Evolutionary conservation across 179 eudicot genomes (phyloP).

Genomic region (Corrigiola litoralis): DNA sequence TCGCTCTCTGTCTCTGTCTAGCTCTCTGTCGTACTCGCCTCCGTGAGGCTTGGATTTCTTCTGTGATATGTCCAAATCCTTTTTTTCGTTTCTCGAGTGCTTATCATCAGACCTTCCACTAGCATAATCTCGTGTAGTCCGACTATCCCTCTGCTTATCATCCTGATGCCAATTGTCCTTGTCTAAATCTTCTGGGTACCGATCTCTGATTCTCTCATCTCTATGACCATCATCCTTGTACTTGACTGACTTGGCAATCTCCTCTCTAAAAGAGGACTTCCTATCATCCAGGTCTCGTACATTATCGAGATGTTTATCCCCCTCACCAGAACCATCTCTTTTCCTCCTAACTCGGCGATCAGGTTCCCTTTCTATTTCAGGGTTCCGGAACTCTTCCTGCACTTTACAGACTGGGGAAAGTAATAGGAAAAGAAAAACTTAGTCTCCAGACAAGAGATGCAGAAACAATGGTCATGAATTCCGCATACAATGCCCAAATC

Average conservation of each 20-base stretch:
- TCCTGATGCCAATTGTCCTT: constrained; percentile 52
- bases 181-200: constrained; percentile 44
- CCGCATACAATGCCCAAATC: too few species aligned
- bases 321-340: constrained; percentile 58
- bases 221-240: constrained; percentile 51
- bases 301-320: constrained; percentile 54
- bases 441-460: too few species aligned
- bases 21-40: constrained; percentile 36
- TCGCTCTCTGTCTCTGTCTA: constrained; percentile 18
- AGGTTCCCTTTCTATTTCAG: constrained; percentile 58
- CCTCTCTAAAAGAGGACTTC: constrained; percentile 52
- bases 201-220: constrained; percentile 38
- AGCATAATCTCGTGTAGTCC: constrained; percentile 38
- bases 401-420: constrained; percentile 43
- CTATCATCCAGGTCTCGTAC: constrained; percentile 47
- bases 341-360: constrained; percentile 67
- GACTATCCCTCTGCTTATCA: constrained; percentile 55
- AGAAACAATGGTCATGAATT: too few species aligned
- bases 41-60: constrained; percentile 41
- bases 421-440: neutral
- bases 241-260: constrained; percentile 46
- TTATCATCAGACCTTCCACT: constrained; percentile 57
- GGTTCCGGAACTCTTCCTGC: constrained; percentile 45
- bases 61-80: constrained; percentile 40
- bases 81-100: constrained; percentile 53